Base-by-base conservation (phyloP, 2,329 filamentous ascomycete species). In the Hymenoscyphus fraxineus region DNA sequence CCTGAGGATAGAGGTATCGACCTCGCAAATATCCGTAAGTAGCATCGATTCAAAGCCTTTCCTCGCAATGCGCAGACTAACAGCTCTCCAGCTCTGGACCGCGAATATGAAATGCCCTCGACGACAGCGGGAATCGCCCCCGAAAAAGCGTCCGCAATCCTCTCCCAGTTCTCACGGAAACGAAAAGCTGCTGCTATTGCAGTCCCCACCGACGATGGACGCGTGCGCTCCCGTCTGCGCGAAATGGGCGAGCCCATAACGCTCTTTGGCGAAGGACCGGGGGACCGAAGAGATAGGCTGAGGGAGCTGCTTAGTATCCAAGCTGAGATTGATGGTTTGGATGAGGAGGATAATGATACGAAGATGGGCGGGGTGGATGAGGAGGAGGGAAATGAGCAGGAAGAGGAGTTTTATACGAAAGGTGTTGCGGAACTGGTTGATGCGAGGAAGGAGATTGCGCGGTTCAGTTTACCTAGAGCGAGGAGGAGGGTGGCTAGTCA, bases 371-470 rank as follows among this genome's bases (percentile, higher is more conserved):
- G 83, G 72, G 83, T 76, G 61, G 78, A 76, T 19, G 82, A 80
- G 0, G 85, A 86, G 1, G 55, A 63, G n/a, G 86, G 85, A 4
- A 71, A 73, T 58, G 91, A 93, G 61, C 87, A 89, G 70, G 91
- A 96, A 69, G 93, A 98, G 74, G 95, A 99, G 72, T 99, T 97
- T 77, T 99, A 97, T 76, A 97, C 94, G 0, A 85, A 90, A 71
- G 95, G 95, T 2, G 86, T 88, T 1, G 82, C 85, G 3, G 88
- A 88, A 51, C 81, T 99, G 31, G 79, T 97, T 4, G 82, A 90
- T 60, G 91, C 92, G 1, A 85, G 95, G 66, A 86, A 88, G 72
- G 84, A 89, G 32, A 93, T 99, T 66, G 92, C 93, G 6, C 82
- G 84, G 57, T 98, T 89, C 77, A 96, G 93, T 6, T 79, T 99